These are phyloP conservation scores for Mycena olivaceomarginata DNA, from an alignment of 768 basidiomycete species.

Conservation along the genomic window DNA sequence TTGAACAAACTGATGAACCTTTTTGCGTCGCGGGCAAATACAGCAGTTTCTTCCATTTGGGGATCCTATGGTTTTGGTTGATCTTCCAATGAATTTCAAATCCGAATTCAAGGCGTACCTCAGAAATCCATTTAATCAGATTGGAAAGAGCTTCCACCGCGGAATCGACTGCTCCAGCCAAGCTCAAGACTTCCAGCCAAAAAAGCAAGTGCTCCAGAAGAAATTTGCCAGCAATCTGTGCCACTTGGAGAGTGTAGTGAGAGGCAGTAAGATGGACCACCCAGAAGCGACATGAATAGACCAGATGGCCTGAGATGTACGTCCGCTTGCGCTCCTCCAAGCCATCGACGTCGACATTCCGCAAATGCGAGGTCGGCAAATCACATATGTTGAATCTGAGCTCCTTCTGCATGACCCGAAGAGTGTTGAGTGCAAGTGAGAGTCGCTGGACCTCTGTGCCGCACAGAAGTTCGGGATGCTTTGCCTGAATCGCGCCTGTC, in stretches of 20 bases:
- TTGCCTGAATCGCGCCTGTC: not conserved
- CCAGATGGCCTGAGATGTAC: not conserved
- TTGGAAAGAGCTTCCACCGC: not conserved
- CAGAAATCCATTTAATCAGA: not conserved
- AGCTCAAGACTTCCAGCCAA: conserved; percentile 15
- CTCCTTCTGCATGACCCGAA: not conserved
- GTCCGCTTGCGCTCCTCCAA: not conserved
- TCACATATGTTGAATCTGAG: conserved; percentile 27
- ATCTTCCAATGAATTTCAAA: not conserved
- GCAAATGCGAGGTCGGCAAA: conserved; percentile 1
- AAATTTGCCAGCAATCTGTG: not conserved
- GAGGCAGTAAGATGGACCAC: not conserved
- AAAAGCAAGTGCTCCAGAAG: not conserved
- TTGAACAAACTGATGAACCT: conserved; percentile 11
- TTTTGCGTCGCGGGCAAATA: conserved; percentile 1
- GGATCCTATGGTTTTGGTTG: not conserved
- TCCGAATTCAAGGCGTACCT: not conserved
- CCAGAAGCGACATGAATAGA: conserved; percentile 19
- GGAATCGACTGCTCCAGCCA: not conserved
- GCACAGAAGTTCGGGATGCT: not conserved
- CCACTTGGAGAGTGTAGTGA: too few species aligned
- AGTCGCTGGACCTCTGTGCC: not conserved
- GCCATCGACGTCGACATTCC: not conserved
- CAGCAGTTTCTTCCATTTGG: not conserved
- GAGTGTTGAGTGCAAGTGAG: not conserved